phyloP scores from a whole-genome alignment of 768 basidiomycete species.

The Lentinula aciculospora region DNA sequence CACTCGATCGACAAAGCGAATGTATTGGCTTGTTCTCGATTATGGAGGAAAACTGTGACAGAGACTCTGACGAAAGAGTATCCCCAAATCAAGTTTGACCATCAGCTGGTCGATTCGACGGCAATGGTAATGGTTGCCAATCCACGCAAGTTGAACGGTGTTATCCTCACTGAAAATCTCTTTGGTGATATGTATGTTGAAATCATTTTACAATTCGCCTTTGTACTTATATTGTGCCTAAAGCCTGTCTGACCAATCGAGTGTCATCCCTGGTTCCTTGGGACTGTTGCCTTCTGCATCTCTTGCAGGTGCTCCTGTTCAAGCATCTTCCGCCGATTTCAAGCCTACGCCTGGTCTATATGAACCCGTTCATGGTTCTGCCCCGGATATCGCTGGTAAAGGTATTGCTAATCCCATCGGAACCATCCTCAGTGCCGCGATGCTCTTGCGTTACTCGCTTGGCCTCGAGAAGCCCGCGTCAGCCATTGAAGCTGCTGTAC shows the following conservation, averaged over 20 bases:
- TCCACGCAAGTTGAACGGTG: constrained; percentile 91
- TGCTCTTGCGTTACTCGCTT: constrained; percentile 93
- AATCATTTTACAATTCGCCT: no score
- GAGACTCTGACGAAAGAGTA: constrained; percentile 83
- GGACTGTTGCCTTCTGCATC: constrained; percentile 96
- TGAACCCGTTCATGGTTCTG: constrained; percentile 95
- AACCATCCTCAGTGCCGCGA: constrained; percentile 89
- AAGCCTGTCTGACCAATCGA: constrained; percentile 93
- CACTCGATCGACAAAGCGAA: constrained; percentile 99
- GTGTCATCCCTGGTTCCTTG: constrained; percentile 96
- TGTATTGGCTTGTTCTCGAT: constrained; percentile 88
- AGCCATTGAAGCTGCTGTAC: constrained; percentile 86
- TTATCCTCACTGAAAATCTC: constrained; percentile 91
- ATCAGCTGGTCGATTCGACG: constrained; percentile 92
- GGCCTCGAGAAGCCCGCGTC: constrained; percentile 80
- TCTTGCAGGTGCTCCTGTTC: constrained; percentile 78
- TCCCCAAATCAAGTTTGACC: constrained; percentile 82
- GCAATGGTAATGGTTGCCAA: constrained; percentile 92
- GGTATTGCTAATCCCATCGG: constrained; percentile 94
- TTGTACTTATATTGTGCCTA: not conserved
- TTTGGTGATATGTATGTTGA: constrained; percentile 90
- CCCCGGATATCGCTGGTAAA: constrained; percentile 92
- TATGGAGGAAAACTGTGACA: constrained; percentile 92
- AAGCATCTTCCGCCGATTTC: constrained; percentile 46
- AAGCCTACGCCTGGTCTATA: constrained; percentile 86